Percentiles rank a stretch among this genome's conserved stretches.
phyloP scores from a whole-genome alignment of 1,139 yeast genomes.

The Nakaseomyces uthaithaninus region DNA sequence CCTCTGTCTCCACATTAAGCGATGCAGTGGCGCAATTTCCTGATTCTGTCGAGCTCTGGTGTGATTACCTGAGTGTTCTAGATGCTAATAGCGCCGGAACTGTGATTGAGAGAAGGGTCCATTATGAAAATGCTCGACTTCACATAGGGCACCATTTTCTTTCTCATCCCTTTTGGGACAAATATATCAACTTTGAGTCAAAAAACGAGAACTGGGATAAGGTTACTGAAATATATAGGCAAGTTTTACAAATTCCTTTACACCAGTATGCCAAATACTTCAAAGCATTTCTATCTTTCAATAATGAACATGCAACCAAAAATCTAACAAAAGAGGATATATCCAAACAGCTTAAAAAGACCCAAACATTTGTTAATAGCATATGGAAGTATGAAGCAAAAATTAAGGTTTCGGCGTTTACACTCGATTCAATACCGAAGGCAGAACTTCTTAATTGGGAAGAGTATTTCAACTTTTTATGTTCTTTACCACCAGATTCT shows the following conservation, averaged over 20 bases:
- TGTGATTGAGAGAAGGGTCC: slow-evolving; percentile 32
- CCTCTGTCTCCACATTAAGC: slow-evolving; percentile 42
- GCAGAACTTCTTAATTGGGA: not conserved
- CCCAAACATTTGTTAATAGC: slow-evolving; percentile 45
- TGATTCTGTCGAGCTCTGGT: slow-evolving; percentile 56
- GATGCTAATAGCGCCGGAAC: slow-evolving; percentile 33
- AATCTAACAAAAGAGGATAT: slow-evolving; percentile 27
- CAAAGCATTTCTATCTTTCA: slow-evolving; percentile 41
- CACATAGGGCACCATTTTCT: slow-evolving; percentile 50
- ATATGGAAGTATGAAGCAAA: slow-evolving; percentile 58
- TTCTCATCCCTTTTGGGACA: slow-evolving; percentile 62
- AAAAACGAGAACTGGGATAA: slow-evolving; percentile 23
- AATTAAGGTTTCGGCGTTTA: slow-evolving; percentile 40
- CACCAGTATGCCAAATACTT: slow-evolving; percentile 65
- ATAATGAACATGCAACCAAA: slow-evolving; percentile 25
- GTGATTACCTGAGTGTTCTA: slow-evolving; percentile 50
- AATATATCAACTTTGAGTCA: slow-evolving; percentile 44
- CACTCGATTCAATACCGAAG: slow-evolving; percentile 32
- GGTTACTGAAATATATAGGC: slow-evolving; percentile 36
- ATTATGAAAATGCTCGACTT: slow-evolving; percentile 37
- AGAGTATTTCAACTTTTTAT: not conserved
- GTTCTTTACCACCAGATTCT: not conserved
- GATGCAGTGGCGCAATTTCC: slow-evolving; percentile 46
- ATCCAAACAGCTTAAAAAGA: slow-evolving; percentile 37
- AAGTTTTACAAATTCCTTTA: slow-evolving; percentile 46